A percentile compares a stretch with the other conserved stretches of the same genome.
These are phyloP conservation scores for Amanita molliuscula DNA, from an alignment of 768 basidiomycete species.

Conservation along the genomic window DNA sequence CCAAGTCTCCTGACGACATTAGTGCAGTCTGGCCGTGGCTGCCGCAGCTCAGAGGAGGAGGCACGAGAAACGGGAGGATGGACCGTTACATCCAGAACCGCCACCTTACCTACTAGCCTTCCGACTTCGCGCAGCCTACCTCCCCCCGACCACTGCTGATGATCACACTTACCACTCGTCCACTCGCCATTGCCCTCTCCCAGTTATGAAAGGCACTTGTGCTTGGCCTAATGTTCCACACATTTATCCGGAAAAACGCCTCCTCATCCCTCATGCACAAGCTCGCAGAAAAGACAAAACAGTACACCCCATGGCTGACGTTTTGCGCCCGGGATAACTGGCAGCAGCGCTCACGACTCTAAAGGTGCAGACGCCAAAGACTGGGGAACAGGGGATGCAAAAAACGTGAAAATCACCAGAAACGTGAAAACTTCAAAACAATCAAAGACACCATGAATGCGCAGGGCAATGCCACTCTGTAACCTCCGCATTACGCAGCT, in stretches of 20 bases:
- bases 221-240: conserved; percentile 26
- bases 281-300: not conserved
- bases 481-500: not conserved
- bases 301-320: not conserved
- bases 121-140: conserved; percentile 17
- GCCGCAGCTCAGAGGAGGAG: not conserved
- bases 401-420: too few relatives aligned
- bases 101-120: too few relatives aligned
- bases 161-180: conserved; percentile 30
- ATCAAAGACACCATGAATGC: not conserved
- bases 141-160: conserved; percentile 28
- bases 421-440: too few relatives aligned
- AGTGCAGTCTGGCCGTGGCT: not conserved
- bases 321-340: too few relatives aligned
- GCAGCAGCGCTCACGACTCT: not conserved
- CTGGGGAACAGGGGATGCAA: too few relatives aligned
- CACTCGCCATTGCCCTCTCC: conserved; percentile 23
- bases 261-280: not conserved
- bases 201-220: conserved; percentile 20
- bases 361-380: too few relatives aligned
- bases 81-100: not conserved
- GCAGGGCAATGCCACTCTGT: not conserved
- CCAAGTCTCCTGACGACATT: not conserved
- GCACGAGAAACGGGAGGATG: not conserved
- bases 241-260: conserved; percentile 6